Conservation (phyloP, 495 filamentous ascomycete genomes). For the Podospora pseudocomata region DNA sequence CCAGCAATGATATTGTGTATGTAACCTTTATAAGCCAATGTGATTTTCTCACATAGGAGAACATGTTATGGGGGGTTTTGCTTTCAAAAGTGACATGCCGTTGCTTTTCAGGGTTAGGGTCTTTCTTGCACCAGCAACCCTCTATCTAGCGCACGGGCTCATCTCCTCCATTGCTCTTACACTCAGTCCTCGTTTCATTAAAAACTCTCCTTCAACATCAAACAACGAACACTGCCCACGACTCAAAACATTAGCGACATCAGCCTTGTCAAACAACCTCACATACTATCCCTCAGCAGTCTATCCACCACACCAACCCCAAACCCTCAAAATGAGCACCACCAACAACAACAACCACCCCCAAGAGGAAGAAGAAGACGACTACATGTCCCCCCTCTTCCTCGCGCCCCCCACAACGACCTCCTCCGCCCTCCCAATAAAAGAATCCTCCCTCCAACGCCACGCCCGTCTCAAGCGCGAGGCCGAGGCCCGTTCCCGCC, state of each 20-base stretch:
- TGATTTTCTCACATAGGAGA: too few relatives aligned
- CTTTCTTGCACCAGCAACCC: neutral
- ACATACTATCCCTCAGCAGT: too few relatives aligned
- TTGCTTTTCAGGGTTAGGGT: neutral
- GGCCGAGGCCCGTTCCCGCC: slow-evolving; percentile 55
- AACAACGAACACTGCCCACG: neutral
- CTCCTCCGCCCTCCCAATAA: slow-evolving; percentile 12
- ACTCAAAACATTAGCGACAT: neutral
- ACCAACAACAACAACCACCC: neutral
- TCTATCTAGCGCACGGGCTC: neutral
- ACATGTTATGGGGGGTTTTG: too few relatives aligned
- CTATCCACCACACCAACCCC: neutral
- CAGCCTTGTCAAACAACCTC: neutral
- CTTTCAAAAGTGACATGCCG: too few relatives aligned
- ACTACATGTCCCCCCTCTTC: slow-evolving; percentile 67
- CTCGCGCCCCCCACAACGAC: slow-evolving; percentile 13
- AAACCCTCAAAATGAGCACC: slow-evolving; percentile 1
- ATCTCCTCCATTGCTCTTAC: neutral
- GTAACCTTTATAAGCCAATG: too few relatives aligned
- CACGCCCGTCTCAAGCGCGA: slow-evolving; percentile 53
- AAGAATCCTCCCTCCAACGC: slow-evolving; percentile 57
- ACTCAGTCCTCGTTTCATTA: neutral
- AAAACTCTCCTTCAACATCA: neutral
- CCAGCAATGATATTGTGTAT: too few relatives aligned
- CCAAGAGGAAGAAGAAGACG: slow-evolving; percentile 46